A percentile compares a stretch with the other conserved stretches of the same genome.
phyloP scores from a whole-genome alignment of 352 stramenopile genomes.

The Plasmopara viticola region DNA sequence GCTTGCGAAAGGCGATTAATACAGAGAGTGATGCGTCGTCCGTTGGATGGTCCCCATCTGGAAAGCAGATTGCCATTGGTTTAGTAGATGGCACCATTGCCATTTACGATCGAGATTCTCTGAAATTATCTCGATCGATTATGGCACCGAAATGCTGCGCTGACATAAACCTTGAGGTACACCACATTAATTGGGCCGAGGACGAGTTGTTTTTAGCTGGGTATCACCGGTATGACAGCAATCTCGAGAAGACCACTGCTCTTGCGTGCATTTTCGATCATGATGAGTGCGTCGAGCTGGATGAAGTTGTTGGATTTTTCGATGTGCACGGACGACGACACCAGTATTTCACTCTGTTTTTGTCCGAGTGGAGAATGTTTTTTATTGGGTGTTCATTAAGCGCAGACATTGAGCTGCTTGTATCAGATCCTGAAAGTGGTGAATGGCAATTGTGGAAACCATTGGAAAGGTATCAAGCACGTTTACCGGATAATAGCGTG shows the following conservation, averaged over 20 bases:
- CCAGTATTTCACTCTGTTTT: conserved; percentile 59
- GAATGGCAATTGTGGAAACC: conserved; percentile 74
- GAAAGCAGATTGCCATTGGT: conserved; percentile 40
- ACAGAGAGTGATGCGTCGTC: conserved; percentile 20
- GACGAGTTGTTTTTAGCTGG: conserved; percentile 57
- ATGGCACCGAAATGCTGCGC: conserved; percentile 31
- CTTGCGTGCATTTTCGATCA: conserved; percentile 54
- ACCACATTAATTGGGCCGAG: conserved; percentile 74
- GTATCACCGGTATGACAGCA: conserved; percentile 46
- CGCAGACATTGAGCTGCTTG: conserved; percentile 70
- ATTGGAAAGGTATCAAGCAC: conserved; percentile 66
- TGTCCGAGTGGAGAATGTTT: conserved; percentile 75
- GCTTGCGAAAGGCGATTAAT: conserved; percentile 16
- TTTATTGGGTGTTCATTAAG: conserved; percentile 74
- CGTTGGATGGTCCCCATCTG: conserved; percentile 45
- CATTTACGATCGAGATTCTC: conserved; percentile 26
- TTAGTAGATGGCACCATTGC: conserved; percentile 28
- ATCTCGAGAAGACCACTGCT: conserved; percentile 46
- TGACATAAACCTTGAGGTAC: conserved; percentile 29
- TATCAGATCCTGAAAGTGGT: conserved; percentile 46
- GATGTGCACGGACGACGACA: conserved; percentile 49
- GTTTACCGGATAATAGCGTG: conserved; percentile 58
- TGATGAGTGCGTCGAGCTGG: conserved; percentile 39
- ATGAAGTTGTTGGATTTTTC: conserved; percentile 60
- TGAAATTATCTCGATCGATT: conserved; percentile 32